phyloP scores from a whole-genome alignment of 306 rosid species.

The Heteromeles arbutifolia region DNA sequence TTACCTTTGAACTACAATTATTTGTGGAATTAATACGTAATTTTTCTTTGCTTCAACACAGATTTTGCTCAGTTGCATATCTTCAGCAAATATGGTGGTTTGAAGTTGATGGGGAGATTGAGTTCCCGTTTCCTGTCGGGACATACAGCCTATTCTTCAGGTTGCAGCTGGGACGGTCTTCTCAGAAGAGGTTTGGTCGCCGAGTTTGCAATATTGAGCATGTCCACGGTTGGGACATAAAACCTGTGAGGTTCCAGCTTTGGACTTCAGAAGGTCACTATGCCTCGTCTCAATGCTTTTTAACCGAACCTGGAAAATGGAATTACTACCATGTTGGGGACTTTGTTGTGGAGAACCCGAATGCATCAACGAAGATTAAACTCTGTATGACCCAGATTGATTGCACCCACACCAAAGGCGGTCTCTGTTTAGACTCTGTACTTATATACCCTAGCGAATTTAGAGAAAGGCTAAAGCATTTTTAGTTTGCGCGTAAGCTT shows the following conservation, averaged over 20 bases:
- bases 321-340: slow-evolving; percentile 64
- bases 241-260: slow-evolving; percentile 79
- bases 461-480: slow-evolving; percentile 46
- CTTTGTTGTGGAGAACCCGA: slow-evolving; percentile 58
- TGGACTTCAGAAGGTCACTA: slow-evolving; percentile 81
- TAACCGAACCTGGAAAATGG: slow-evolving; percentile 75
- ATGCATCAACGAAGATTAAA: slow-evolving; percentile 51
- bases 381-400: slow-evolving; percentile 96
- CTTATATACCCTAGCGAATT: slow-evolving; percentile 54
- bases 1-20: neutral
- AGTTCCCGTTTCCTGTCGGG: slow-evolving; percentile 86
- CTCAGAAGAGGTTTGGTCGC: slow-evolving; percentile 63
- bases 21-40: neutral
- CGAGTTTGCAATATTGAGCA: slow-evolving; percentile 60
- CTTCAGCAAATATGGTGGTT: slow-evolving; percentile 99
- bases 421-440: slow-evolving; percentile 87
- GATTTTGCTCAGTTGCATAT: slow-evolving; percentile 68
- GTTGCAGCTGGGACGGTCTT: slow-evolving; percentile 62
- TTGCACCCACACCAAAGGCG: slow-evolving; percentile 96
- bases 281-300: slow-evolving; percentile 53
- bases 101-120: slow-evolving; percentile 91
- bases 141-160: slow-evolving; percentile 73
- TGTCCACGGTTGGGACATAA: slow-evolving; percentile 90
- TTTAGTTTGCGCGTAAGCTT: slow-evolving; percentile 31
- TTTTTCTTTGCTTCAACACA: slow-evolving; percentile 20